Evolutionary conservation across 495 filamentous ascomycete species (phyloP).

Genomic region (Podospora pseudocomata): DNA sequence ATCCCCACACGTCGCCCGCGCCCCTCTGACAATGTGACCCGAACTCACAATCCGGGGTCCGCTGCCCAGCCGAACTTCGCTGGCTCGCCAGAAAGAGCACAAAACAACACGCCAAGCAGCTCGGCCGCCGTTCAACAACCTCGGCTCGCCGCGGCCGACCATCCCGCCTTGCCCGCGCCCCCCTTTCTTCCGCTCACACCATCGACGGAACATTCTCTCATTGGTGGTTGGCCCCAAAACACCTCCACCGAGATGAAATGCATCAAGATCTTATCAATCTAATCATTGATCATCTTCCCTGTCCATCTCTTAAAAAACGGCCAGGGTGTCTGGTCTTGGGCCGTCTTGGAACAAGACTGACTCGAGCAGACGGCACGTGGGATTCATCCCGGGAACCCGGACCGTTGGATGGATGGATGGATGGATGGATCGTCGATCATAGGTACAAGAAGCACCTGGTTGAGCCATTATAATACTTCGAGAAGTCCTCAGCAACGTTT

Average conservation of each 20-base stretch:
- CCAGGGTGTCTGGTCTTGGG: background rate
- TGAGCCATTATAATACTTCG: background rate
- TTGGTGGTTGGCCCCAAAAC: background rate
- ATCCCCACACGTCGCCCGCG: background rate
- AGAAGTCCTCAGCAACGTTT: background rate
- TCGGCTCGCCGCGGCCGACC: background rate
- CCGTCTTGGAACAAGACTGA: background rate
- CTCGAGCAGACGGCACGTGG: background rate
- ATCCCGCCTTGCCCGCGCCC: background rate
- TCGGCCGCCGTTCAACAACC: background rate
- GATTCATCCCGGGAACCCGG: background rate
- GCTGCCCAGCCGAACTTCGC: background rate
- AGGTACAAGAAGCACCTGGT: background rate
- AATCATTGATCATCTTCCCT: slow-evolving; percentile 2
- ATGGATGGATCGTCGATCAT: background rate
- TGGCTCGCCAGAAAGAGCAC: no score
- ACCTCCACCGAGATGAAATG: background rate
- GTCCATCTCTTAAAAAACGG: background rate
- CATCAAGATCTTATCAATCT: slow-evolving; percentile 8
- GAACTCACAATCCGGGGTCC: background rate
- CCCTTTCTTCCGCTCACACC: background rate
- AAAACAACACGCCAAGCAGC: background rate
- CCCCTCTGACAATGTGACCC: background rate
- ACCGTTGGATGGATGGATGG: background rate
- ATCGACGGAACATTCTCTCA: background rate